A percentile compares a stretch with the other conserved stretches of the same genome.
These are phyloP conservation scores for Phytopythium helicoides DNA, from an alignment of 352 stramenopile genomes.

Conservation along the genomic window DNA sequence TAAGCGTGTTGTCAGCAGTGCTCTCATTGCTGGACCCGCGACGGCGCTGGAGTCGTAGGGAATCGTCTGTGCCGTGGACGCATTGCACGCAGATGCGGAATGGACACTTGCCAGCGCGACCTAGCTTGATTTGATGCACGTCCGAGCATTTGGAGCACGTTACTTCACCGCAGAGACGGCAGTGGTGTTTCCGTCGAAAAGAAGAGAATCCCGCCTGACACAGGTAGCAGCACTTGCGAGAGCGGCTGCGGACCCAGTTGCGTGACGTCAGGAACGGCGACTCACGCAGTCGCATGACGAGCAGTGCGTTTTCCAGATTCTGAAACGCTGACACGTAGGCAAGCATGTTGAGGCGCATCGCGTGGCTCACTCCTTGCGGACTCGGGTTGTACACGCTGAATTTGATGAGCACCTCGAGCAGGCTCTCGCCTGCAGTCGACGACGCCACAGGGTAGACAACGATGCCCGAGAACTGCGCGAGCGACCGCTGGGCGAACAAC, in stretches of 20 bases:
- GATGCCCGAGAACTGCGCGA: constrained; percentile 62
- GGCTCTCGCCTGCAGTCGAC: constrained; percentile 25
- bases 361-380: constrained; percentile 28
- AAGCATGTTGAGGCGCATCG: constrained; percentile 49
- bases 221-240: constrained; percentile 52
- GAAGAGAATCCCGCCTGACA: constrained; percentile 59
- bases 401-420: constrained; percentile 67
- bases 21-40: constrained; percentile 7
- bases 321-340: constrained; percentile 44
- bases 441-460: constrained; percentile 59
- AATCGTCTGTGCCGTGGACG: constrained; percentile 29
- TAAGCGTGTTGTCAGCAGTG: constrained; percentile 13
- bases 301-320: constrained; percentile 44
- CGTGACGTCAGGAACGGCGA: constrained; percentile 54
- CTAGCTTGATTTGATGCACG: constrained; percentile 56
- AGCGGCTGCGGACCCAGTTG: constrained; percentile 51
- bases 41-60: constrained; percentile 11
- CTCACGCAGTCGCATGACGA: constrained; percentile 56
- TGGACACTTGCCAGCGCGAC: constrained; percentile 45
- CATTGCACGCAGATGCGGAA: constrained; percentile 68
- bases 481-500: constrained; percentile 33
- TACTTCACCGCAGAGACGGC: constrained; percentile 67
- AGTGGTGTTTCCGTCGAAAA: constrained; percentile 67
- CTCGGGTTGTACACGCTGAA: constrained; percentile 52
- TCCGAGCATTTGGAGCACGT: constrained; percentile 72